Conservation (phyloP, 2,329 filamentous ascomycete species). For the Geosmithia putterillii region DNA sequence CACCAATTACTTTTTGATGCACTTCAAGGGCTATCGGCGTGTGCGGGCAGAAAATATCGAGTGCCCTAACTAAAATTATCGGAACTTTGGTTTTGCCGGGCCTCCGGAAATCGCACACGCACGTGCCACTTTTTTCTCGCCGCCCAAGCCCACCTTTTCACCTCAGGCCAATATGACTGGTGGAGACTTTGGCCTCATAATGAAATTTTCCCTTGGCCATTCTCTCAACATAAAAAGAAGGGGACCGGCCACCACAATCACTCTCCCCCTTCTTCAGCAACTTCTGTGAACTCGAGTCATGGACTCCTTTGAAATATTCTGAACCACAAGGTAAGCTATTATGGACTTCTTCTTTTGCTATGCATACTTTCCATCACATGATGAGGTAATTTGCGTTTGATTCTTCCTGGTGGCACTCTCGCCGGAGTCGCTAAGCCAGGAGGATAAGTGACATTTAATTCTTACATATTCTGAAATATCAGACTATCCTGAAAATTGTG, state of each 20-base stretch:
- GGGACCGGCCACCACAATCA: constrained; percentile 5
- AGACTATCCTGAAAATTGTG: not conserved
- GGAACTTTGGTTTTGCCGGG: constrained; percentile 16
- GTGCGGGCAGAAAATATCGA: constrained; percentile 26
- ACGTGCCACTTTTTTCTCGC: not conserved
- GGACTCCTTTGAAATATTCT: not conserved
- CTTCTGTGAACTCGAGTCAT: not conserved
- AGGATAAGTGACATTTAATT: constrained; percentile 73
- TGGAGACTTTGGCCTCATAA: not conserved
- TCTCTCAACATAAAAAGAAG: not conserved
- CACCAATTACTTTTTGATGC: constrained; percentile 26
- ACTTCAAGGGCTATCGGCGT: constrained; percentile 19
- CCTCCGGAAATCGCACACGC: not conserved
- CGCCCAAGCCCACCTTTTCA: too few relatives aligned
- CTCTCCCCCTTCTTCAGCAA: constrained; percentile 2
- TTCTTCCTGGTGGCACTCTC: constrained; percentile 68
- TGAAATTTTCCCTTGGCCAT: constrained; percentile 1
- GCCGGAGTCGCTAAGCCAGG: constrained; percentile 79
- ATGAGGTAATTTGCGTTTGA: constrained; percentile 99
- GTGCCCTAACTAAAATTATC: constrained; percentile 27
- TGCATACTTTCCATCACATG: constrained; percentile 32
- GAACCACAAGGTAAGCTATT: constrained; percentile 1
- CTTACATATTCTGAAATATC: constrained; percentile 94
- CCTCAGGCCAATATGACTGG: not conserved
- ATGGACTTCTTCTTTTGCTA: constrained; percentile 2